Evolutionary conservation across 1,139 yeast species (phyloP).

Genomic region (Yamadazyma oceani): DNA sequence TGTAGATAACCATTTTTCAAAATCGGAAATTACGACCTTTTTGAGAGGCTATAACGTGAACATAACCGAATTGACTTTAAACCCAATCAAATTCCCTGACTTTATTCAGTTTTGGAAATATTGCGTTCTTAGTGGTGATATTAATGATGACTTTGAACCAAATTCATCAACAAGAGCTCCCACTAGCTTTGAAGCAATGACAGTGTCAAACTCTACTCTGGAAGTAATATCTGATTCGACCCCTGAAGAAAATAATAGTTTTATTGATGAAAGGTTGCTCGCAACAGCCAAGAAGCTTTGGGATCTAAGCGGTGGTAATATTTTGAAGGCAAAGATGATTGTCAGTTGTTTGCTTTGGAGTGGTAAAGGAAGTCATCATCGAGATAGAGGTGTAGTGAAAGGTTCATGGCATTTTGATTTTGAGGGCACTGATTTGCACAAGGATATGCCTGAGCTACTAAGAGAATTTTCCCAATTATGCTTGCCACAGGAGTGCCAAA

Average conservation of each 20-base stretch:
- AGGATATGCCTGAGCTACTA: slow-evolving; percentile 16
- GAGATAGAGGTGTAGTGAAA: slow-evolving; percentile 8
- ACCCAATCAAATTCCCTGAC: slow-evolving; percentile 8
- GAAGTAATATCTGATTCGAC: background rate
- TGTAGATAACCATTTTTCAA: background rate
- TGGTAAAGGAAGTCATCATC: slow-evolving; percentile 12
- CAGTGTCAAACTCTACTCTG: background rate
- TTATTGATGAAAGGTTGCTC: slow-evolving; percentile 8
- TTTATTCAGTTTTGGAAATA: slow-evolving; percentile 15
- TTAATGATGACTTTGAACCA: background rate
- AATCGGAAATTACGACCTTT: slow-evolving; percentile 7
- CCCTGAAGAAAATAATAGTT: background rate
- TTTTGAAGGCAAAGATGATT: slow-evolving; percentile 16
- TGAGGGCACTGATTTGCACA: slow-evolving; percentile 9
- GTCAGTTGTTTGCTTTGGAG: slow-evolving; percentile 9
- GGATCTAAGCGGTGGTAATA: slow-evolving; percentile 17
- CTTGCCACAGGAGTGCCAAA: slow-evolving; percentile 19
- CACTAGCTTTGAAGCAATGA: slow-evolving; percentile 11
- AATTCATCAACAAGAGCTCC: slow-evolving; percentile 1
- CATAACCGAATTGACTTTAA: slow-evolving; percentile 9
- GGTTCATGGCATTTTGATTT: slow-evolving; percentile 16
- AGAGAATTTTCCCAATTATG: slow-evolving; percentile 6
- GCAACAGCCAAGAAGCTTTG: slow-evolving; percentile 5
- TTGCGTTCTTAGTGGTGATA: slow-evolving; percentile 5
- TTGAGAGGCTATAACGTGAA: slow-evolving; percentile 8